Base-by-base conservation (phyloP, 2,329 filamentous ascomycete species). In the Monosporascus ibericus region DNA sequence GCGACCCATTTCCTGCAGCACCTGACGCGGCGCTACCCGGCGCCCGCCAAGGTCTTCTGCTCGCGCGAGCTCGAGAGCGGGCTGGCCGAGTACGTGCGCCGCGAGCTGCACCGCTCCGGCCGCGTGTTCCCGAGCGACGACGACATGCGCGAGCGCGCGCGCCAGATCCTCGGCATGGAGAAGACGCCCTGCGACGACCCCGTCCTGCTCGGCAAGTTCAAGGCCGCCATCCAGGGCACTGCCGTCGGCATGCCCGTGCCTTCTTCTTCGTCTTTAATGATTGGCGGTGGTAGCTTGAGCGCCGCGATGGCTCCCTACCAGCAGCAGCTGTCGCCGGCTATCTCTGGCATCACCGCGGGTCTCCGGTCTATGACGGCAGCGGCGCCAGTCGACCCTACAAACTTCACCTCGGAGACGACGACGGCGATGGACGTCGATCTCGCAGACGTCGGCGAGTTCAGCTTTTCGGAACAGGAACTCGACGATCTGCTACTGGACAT, bases 31-130 rank as follows among this genome's bases (percentile, higher is more conserved):
- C 70, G 74, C 6, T 75, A 73, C 53, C 67, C 71, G 15, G 72
- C 73, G 9, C 78, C 77, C 0, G 76, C 78, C 0, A 65, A 65
- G 8, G 72, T 84, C 0, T 85, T 85, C 63, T 83, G 79, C 65
- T 81, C 77, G 18, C 71, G 78, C 6, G 79, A 84, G 60, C 71
- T 85, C 22, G 82, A 85, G 63, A 68, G 64, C n/a, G 79, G 76
- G 2, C 68, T 85, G 15, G 63, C 71, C 11, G 70, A 73, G 18
- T 81, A 76, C 56, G 77, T 81, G 6, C 67, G 71, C 30, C 61
- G 65, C 2, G 67, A 75, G 54, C 59, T 77, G 6, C 58, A 65
- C 6, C 64, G 62, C 5, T 68, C 63, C 1, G 71, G 70, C 1
- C 73, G 72, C 3, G 61, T 58, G 5, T 72, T 80, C 54, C 81